Evolutionary conservation across 371 early-diverging fungal genomes (phyloP).

Genomic region (Mortierella sp.): DNA sequence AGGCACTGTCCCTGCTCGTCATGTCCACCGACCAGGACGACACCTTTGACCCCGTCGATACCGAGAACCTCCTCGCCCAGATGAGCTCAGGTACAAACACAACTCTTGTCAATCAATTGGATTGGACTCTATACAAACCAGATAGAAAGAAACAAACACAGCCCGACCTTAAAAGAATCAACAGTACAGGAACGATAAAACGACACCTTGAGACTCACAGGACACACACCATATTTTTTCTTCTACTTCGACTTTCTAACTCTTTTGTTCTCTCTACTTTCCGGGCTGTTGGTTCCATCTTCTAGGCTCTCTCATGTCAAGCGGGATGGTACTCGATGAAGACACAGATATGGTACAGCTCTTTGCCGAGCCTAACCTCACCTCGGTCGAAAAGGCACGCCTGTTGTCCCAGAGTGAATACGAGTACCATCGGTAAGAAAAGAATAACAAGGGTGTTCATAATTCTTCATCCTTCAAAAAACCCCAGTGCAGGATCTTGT

Average conservation of each 20-base stretch:
- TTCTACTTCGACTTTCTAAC: neutral
- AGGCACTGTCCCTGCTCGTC: conserved; percentile 48
- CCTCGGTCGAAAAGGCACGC: conserved; percentile 35
- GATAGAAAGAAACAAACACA: neutral
- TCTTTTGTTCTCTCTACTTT: neutral
- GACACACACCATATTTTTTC: neutral
- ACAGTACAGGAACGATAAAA: neutral
- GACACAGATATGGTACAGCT: conserved; percentile 50
- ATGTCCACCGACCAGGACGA: conserved; percentile 50
- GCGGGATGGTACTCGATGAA: conserved; percentile 43
- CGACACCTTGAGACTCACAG: neutral
- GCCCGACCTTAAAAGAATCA: neutral
- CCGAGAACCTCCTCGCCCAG: conserved; percentile 47
- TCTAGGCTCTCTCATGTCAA: conserved; percentile 38
- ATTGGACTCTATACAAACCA: neutral
- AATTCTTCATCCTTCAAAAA: neutral
- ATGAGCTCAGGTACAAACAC: conserved; percentile 42
- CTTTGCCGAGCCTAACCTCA: conserved; percentile 43
- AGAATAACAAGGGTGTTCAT: neutral
- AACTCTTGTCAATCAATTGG: neutral
- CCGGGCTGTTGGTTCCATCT: neutral
- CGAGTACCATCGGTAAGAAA: conserved; percentile 53
- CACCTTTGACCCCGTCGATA: conserved; percentile 53
- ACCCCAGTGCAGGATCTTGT: neutral
- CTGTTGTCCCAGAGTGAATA: conserved; percentile 43